Evolutionary conservation across 2,329 filamentous ascomycete genomes (phyloP), one percentile per base, ranked within the genome.

Genomic region (Sporothrix brunneoviolacea): DNA sequence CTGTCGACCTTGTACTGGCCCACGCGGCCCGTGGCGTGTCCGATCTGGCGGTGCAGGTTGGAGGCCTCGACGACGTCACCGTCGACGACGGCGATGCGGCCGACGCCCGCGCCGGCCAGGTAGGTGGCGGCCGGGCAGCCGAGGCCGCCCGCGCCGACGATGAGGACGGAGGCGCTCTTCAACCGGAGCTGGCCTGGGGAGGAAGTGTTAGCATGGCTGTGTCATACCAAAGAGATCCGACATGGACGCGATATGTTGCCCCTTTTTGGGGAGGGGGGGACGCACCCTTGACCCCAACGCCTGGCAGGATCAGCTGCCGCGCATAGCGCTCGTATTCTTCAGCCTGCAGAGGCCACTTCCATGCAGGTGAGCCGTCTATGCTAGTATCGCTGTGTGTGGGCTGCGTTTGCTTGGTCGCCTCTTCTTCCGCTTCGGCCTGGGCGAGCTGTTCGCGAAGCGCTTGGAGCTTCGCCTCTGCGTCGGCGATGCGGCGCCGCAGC

Each of bases 41-140:
- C 78, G 45, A 97, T 82, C 68, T 98, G 93, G 1, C 93, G 83
- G 70, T 97, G 93, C 13, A 98, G 74, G 63, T 98, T 98, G 24
- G 90, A 95, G 15, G 77, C 70, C 64, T 97, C 93, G 27, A 98
- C 91, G 0, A 74, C 74, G 67, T 98, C 93, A 4, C 86, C 90
- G 63, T 98, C 93, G 21, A 93, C 80, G 8, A 98, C 71, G 0
- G 91, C 91, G 16, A 98, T 68, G 0, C 76, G 86, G 8, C 91
- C 90, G 1, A 96, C 77, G 0, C 93, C 93, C 2, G 93, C 87
- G 19, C 89, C 91, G 9, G 90, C 88, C 2, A 98, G 79, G 63
- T 98, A 98, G n/a, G 87, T 79, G 1, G 91, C 88, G 12, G 93
- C 90, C 10, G 93, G 93, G 64, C 89, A 97, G 10, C 93, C 93